phyloP scores from a whole-genome alignment of 176 grass and related monocot genomes.

The Echinochloa phyllopogon region DNA sequence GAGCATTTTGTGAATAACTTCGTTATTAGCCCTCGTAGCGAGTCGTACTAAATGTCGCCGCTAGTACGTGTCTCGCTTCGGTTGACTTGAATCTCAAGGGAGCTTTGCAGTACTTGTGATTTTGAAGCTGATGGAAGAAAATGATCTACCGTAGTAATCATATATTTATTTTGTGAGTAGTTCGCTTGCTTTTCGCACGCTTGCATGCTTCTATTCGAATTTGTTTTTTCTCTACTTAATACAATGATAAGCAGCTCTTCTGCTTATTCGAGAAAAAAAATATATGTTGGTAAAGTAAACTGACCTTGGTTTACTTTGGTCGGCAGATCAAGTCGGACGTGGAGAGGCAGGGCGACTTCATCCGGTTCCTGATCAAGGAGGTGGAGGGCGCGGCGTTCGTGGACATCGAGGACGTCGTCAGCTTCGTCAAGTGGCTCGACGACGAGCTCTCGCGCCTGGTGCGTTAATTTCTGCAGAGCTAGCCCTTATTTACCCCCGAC shows the following conservation, averaged over 20 bases:
- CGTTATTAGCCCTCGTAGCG: background rate
- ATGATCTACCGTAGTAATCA: background rate
- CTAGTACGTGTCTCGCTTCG: background rate
- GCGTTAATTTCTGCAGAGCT: background rate
- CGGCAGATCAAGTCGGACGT: slow-evolving; percentile 88
- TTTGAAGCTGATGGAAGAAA: background rate
- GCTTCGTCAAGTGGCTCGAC: slow-evolving; percentile 99
- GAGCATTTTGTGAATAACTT: background rate
- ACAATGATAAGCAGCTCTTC: too few species aligned
- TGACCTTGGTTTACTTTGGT: background rate
- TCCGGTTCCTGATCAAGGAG: slow-evolving; percentile 89
- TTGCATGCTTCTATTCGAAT: too few species aligned
- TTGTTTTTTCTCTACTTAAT: too few species aligned
- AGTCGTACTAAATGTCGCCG: background rate
- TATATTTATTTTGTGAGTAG: too few species aligned
- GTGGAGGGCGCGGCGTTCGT: slow-evolving; percentile 68
- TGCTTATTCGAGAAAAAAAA: too few species aligned
- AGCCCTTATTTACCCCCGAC: background rate
- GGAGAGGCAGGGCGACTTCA: slow-evolving; percentile 89
- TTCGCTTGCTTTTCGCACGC: too few species aligned
- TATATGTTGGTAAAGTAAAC: background rate
- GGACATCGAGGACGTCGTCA: slow-evolving; percentile 82
- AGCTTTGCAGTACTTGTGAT: background rate
- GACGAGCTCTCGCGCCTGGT: slow-evolving; percentile 93
- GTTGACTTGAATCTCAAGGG: background rate